Percentiles rank a stretch among this genome's conserved stretches.
Evolutionary conservation across 805 yeast genomes (phyloP).

Genomic region (Scheffersomyces coipomensis): DNA sequence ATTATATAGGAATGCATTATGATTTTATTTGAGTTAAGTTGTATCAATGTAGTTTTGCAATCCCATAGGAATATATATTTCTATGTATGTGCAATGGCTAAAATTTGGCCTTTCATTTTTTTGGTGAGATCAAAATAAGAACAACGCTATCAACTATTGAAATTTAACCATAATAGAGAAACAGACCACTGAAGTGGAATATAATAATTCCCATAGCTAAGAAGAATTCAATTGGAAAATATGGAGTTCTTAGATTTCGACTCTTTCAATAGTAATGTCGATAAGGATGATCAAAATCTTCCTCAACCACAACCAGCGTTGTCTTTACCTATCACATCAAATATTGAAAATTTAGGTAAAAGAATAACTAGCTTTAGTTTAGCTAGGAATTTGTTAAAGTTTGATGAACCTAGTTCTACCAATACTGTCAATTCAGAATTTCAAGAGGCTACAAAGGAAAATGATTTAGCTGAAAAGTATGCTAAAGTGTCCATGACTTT

Average conservation of each 20-base stretch:
- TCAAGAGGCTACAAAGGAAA: constrained; percentile 7
- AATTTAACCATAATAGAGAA: too few relatives aligned
- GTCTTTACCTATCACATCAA: constrained; percentile 36
- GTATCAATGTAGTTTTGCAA: too few relatives aligned
- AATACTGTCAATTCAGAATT: constrained; percentile 1
- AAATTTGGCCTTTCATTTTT: too few relatives aligned
- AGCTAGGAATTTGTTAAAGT: constrained; percentile 26
- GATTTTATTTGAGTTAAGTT: too few relatives aligned
- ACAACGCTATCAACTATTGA: too few relatives aligned
- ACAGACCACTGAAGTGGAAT: too few relatives aligned
- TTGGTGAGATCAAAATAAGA: too few relatives aligned
- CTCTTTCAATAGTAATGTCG: constrained; percentile 23
- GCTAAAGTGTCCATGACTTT: constrained; percentile 47
- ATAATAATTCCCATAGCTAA: too few relatives aligned
- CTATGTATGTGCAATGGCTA: too few relatives aligned
- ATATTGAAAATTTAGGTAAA: constrained; percentile 34
- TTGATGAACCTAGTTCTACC: constrained; percentile 10
- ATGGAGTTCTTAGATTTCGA: constrained; percentile 46
- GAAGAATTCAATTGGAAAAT: too few relatives aligned
- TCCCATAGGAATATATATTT: too few relatives aligned
- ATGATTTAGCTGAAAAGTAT: constrained; percentile 42
- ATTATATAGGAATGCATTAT: too few relatives aligned
- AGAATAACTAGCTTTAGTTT: constrained; percentile 31
- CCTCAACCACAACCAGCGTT: constrained; percentile 47
- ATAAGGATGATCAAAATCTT: constrained; percentile 10